phyloP scores from a whole-genome alignment of 1,139 yeast genomes.

The Scheffersomyces segobiensis region DNA sequence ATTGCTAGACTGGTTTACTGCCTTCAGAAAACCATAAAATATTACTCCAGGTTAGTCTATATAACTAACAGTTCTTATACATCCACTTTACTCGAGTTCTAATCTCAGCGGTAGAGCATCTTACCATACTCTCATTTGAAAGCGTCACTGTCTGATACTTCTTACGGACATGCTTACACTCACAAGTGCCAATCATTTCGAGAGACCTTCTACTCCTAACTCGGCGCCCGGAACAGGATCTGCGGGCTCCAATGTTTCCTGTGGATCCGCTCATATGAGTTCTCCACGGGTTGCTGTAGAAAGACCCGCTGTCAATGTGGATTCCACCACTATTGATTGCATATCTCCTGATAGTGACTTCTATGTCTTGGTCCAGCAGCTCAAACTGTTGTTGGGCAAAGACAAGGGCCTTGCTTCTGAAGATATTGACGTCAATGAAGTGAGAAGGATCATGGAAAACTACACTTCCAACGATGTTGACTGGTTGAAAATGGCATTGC shows the following conservation, averaged over 20 bases:
- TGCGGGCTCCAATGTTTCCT: neutral
- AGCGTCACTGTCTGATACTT: neutral
- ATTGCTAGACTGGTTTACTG: neutral
- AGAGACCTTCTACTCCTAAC: neutral
- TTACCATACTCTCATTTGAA: neutral
- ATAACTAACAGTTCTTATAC: neutral
- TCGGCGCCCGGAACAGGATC: neutral
- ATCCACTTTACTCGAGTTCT: neutral
- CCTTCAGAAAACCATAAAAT: neutral
- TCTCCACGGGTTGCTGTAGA: neutral
- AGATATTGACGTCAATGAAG: constrained; percentile 57
- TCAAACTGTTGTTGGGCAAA: constrained; percentile 33
- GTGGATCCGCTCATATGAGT: neutral
- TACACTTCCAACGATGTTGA: constrained; percentile 53
- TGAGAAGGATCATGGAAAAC: constrained; percentile 47
- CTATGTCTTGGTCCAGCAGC: constrained; percentile 29
- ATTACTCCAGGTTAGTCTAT: neutral
- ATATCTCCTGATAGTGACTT: constrained; percentile 21
- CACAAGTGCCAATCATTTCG: neutral
- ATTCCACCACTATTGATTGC: neutral
- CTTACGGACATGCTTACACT: neutral
- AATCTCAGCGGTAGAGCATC: neutral
- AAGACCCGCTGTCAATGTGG: neutral
- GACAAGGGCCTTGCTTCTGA: constrained; percentile 40
- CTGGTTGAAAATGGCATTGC: constrained; percentile 62